phyloP scores from a whole-genome alignment of 2,329 filamentous ascomycete species.

The Colletotrichum viniferum region DNA sequence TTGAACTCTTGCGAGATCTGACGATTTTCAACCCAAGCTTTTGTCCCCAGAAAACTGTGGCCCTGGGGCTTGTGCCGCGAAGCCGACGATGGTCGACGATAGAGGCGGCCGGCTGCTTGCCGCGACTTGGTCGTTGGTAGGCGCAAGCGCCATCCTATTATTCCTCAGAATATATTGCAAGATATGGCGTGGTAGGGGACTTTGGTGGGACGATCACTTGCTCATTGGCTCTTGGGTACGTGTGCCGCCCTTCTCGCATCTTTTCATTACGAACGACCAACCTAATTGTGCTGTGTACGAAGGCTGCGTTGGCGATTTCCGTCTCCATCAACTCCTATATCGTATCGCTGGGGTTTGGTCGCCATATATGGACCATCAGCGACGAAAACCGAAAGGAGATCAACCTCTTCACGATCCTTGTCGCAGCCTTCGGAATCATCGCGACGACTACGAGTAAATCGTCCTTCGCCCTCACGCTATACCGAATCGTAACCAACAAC shows the following conservation, averaged over 20 bases:
- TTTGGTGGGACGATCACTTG: slow-evolving; percentile 42
- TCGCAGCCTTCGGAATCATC: slow-evolving; percentile 25
- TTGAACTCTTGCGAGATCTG: background rate
- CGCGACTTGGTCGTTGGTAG: slow-evolving; percentile 33
- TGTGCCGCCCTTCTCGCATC: background rate
- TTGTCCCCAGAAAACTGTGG: background rate
- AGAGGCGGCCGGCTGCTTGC: slow-evolving; percentile 32
- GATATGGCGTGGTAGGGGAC: slow-evolving; percentile 33
- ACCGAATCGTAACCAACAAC: slow-evolving; percentile 25
- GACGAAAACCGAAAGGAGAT: slow-evolving; percentile 22
- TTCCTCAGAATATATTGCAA: slow-evolving; percentile 41
- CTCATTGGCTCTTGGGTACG: slow-evolving; percentile 39
- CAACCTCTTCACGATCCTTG: slow-evolving; percentile 24
- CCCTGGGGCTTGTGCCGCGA: background rate
- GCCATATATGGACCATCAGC: slow-evolving; percentile 23
- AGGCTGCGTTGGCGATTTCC: slow-evolving; percentile 31
- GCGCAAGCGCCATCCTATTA: slow-evolving; percentile 28
- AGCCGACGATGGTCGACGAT: slow-evolving; percentile 19
- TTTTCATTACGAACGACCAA: background rate
- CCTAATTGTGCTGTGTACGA: background rate
- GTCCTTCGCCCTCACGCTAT: slow-evolving; percentile 26
- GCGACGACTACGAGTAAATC: slow-evolving; percentile 26
- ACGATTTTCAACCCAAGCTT: background rate
- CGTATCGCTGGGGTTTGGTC: slow-evolving; percentile 30
- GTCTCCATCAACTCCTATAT: slow-evolving; percentile 36